Evolutionary conservation across 2,329 filamentous ascomycete genomes (phyloP), one percentile per base, ranked within the genome.

Genomic region (Talaromyces sp.): DNA sequence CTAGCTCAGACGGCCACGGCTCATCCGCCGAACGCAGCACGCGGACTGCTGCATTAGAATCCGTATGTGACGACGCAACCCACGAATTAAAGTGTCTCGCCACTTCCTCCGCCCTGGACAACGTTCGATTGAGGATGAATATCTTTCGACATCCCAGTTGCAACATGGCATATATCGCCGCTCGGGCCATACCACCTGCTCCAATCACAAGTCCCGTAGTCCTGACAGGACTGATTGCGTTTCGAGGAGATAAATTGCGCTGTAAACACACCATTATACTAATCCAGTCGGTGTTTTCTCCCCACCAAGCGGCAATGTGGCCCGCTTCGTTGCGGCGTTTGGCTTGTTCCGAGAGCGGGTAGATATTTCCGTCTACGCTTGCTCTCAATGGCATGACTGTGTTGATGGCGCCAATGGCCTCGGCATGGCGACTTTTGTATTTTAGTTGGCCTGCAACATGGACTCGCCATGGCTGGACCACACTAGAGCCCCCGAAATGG

Each of bases 101-200:
- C 0, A 93, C 82, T 43, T 84, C 86, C 63, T 88, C 82, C 0
- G 90, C 90, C 60, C 89, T 89, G n/a, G 82, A 80, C 2, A 83
- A 67, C 0, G 90, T 93, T 33, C 91, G 84, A 71, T 94, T 93
- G 74, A 86, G 88, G 24, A 94, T 85, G 69, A 90, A 88, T 57
- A 94, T 90, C 68, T 90, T 90, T 66, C 87, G 86, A 58, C 92
- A 90, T 3, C 90, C 91, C 8, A 93, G 82, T 70, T 91, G 89
- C 27, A 93, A 82, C 85, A 94, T 87, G 1, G 90, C 88, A 70
- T 94, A 94, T 2, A 92, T 85, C 1, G 90, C 89, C 3, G 90
- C 90, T 66, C 91, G 84, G 9, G 89, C 90, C 90, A 93, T 93
- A 7, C 91, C 90, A 50, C 85, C 85, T n/a, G 85, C 84, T 10